Conservation (phyloP, 768 basidiomycete species). For the Mycena epipterygia region DNA sequence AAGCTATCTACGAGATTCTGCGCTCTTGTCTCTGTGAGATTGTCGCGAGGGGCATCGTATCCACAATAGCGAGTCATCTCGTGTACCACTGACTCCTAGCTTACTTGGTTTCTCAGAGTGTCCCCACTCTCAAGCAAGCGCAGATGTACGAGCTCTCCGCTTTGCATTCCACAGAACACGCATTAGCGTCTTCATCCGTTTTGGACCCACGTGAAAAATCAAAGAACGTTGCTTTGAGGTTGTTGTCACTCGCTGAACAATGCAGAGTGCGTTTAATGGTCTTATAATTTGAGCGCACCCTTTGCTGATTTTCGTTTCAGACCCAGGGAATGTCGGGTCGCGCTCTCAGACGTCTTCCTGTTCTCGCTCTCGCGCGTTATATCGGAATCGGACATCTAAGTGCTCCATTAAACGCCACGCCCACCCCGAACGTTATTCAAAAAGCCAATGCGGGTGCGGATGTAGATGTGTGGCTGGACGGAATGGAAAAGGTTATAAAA, state of each 20-base stretch:
- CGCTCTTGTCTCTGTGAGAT: conserved; percentile 87
- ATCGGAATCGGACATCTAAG: conserved; percentile 68
- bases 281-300: neutral
- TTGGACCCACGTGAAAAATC: conserved; percentile 61
- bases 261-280: conserved; percentile 76
- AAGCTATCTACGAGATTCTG: conserved; percentile 95
- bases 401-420: conserved; percentile 11
- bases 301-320: conserved; percentile 48
- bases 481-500: conserved; percentile 83
- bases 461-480: conserved; percentile 85
- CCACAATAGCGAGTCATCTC: conserved; percentile 64
- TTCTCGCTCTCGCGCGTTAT: conserved; percentile 90
- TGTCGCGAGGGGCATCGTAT: conserved; percentile 78
- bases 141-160: conserved; percentile 66
- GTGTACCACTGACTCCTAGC: neutral
- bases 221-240: conserved; percentile 66
- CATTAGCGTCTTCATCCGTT: conserved; percentile 15
- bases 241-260: conserved; percentile 77
- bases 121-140: conserved; percentile 75
- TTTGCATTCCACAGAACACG: conserved; percentile 24
- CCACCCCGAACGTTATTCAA: conserved; percentile 26
- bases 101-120: conserved; percentile 54
- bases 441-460: conserved; percentile 44
- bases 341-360: conserved; percentile 91
- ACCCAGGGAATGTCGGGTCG: conserved; percentile 91